Evolutionary conservation across 2,329 filamentous ascomycete species (phyloP), one percentile per base, ranked within the genome.

Genomic region (Dothistroma septosporum): DNA sequence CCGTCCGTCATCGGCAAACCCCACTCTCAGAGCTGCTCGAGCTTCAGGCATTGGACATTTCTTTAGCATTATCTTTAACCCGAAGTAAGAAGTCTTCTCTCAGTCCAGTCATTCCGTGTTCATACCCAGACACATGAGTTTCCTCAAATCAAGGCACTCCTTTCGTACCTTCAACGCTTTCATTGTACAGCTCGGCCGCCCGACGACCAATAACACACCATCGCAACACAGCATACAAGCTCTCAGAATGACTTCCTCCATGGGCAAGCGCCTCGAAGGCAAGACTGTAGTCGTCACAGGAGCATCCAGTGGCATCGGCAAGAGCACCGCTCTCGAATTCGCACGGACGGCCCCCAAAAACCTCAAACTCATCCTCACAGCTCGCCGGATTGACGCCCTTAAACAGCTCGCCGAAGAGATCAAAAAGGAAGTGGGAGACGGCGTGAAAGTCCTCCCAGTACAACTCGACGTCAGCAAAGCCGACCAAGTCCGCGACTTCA

Each of bases 241-340:
- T 21, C 46, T 50, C 50, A 60, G 49, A 14, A 63, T 63, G 60
- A 59, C 61, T 11, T 52, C 57, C 35, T 58, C 58, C n/a, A 50
- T 64, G 48, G 59, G 57, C 58, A 61, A 91, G 76, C 92, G 93
- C 79, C 90, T 99, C 62, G 84, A 89, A 71, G 92, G 92, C 83
- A 97, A 97, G 80, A 97, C 92, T 4, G 82, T 97, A 61, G 77
- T 97, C 60, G 85, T 99, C 65, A 97, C 94, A 5, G 94, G 94
- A 59, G 94, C 94, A 33, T 94, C 89, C 4, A 95, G 91, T 21
- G 94, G 94, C 64, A 97, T 99, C 76, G 94, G 94, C 24, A 85
- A 83, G 59, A 85, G 84, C 69, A 88, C 85, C 19, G 94, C 93
- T n/a, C 80, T 94, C 66, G 94, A 97, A 76, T 99, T 97, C 73